Percentiles rank a stretch among this genome's conserved stretches.
Evolutionary conservation across 1,139 yeast genomes (phyloP).

Genomic region (Zygosaccharomyces pseudobailii): DNA sequence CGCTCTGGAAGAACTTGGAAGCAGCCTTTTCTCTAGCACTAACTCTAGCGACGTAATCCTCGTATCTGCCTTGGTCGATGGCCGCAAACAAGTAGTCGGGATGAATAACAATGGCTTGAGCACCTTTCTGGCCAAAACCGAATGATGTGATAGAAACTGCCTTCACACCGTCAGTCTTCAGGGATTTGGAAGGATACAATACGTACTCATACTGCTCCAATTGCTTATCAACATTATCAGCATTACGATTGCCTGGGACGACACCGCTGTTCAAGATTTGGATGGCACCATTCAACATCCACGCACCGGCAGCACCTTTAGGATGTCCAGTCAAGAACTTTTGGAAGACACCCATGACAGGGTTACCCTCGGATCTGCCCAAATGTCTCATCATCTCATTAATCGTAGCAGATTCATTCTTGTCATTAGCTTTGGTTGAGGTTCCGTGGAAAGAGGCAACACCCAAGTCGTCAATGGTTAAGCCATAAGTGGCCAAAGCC

Average conservation of each 20-base stretch:
- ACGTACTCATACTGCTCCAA: conserved; percentile 83
- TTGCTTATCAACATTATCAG: conserved; percentile 85
- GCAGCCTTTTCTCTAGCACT: conserved; percentile 80
- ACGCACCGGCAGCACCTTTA: conserved; percentile 99
- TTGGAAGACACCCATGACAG: conserved; percentile 97
- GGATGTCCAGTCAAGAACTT: conserved; percentile 99
- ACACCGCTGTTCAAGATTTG: conserved; percentile 89
- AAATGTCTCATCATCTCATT: conserved; percentile 89
- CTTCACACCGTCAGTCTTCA: conserved; percentile 94
- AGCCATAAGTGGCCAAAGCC: conserved; percentile 87
- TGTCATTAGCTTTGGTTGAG: conserved; percentile 95
- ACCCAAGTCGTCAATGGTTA: conserved; percentile 89
- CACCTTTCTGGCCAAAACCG: conserved; percentile 99
- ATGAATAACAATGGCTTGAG: conserved; percentile 86
- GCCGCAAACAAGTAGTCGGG: conserved; percentile 91
- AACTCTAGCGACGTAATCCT: conserved; percentile 67
- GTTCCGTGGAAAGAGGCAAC: conserved; percentile 99
- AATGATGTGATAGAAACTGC: conserved; percentile 96
- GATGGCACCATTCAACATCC: conserved; percentile 99
- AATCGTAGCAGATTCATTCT: conserved; percentile 91
- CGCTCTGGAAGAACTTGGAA: conserved; percentile 94
- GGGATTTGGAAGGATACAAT: conserved; percentile 88
- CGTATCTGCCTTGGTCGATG: conserved; percentile 64
- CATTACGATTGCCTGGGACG: conserved; percentile 98
- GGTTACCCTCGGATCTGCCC: conserved; percentile 97